Base-by-base conservation (phyloP, 2,329 filamentous ascomycete genomes). In the Saccharata proteae region DNA sequence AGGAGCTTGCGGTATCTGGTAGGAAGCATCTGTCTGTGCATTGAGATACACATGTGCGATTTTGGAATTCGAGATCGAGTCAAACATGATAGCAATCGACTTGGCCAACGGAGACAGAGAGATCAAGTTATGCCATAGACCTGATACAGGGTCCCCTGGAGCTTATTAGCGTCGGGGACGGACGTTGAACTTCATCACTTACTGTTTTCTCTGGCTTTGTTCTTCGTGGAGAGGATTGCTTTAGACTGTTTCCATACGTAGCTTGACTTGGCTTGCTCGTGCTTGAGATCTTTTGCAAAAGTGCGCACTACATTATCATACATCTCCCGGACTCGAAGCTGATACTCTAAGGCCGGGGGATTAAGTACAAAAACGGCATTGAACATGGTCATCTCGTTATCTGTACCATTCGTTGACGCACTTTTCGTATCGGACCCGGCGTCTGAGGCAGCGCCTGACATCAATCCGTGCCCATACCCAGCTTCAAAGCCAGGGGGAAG, bases 191-290 rank as follows among this genome's bases (percentile, higher is more conserved):
- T 16, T 4, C 16, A 29, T 6, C 7, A 32, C 40, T 37, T 32
- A 42, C 61, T 48, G 24, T 73, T 67, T 54, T 88, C 83, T 36
- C 78, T 74, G 2, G 77, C 83, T 47, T 82, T 83, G 40, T 92
- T 80, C 51, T 90, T 92, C 44, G 90, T 65, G 19, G 72, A 65
- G 17, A 90, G 62, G 28, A 96, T 88, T 36, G 72, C 73, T 53
- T 90, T 85, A 3, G 82, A 83, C 51, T 98, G 84, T 46, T 79
- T 80, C 75, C 83, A 90, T 4, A 98, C 80, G 52, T 94, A 96
- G 43, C 86, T 80, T 35, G 77, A 80, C 38, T 81, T 78, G 42
- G 86, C 80, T 57, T 98, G 88, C 51, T 86, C 86, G 57, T 88
- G 90, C 51, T 90, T 92, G 49, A 93, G 72, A 3, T 82, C 83